Percentiles rank a stretch among this genome's conserved stretches.
phyloP scores from a whole-genome alignment of 352 stramenopile genomes.

The Phytopythium sindhum region DNA sequence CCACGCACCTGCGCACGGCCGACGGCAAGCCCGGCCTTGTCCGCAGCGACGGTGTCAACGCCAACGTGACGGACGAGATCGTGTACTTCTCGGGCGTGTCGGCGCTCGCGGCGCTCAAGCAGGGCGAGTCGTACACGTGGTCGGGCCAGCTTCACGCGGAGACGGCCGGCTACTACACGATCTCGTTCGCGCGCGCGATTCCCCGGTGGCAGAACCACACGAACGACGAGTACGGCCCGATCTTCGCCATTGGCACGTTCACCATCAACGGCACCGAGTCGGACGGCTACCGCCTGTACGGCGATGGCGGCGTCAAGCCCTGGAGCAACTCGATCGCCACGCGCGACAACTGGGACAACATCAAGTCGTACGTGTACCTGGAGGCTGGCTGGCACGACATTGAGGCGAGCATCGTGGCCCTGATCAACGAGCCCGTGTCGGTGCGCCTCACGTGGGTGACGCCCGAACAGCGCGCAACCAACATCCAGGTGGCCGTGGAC shows the following conservation, averaged over 20 bases:
- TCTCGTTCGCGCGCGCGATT: conserved; percentile 23
- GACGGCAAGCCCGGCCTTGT: conserved; percentile 19
- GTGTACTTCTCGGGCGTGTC: conserved; percentile 28
- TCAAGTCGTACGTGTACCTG: conserved; percentile 27
- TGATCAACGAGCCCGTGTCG: conserved; percentile 25
- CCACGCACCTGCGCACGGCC: conserved; percentile 24
- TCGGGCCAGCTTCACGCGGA: conserved; percentile 23
- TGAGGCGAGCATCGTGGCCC: conserved; percentile 18
- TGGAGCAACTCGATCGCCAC: conserved; percentile 32
- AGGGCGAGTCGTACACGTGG: conserved; percentile 25
- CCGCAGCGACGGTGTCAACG: conserved; percentile 17
- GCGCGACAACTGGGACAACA: conserved; percentile 28
- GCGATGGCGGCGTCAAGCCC: conserved; percentile 23
- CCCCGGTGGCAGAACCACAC: conserved; percentile 26
- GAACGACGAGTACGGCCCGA: conserved; percentile 19
- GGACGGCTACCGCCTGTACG: conserved; percentile 23
- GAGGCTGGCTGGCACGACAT: conserved; percentile 25
- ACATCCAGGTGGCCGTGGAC: conserved; percentile 28
- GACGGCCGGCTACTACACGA: conserved; percentile 25
- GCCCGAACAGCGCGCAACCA: conserved; percentile 21
- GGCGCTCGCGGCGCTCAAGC: conserved; percentile 5
- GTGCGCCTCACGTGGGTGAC: conserved; percentile 29
- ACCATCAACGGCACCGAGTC: conserved; percentile 19
- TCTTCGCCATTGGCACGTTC: conserved; percentile 18
- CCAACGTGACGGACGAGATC: conserved; percentile 16